phyloP scores from a whole-genome alignment of 164 flowering plant genomes.

The Dillenia suffruticosa region DNA sequence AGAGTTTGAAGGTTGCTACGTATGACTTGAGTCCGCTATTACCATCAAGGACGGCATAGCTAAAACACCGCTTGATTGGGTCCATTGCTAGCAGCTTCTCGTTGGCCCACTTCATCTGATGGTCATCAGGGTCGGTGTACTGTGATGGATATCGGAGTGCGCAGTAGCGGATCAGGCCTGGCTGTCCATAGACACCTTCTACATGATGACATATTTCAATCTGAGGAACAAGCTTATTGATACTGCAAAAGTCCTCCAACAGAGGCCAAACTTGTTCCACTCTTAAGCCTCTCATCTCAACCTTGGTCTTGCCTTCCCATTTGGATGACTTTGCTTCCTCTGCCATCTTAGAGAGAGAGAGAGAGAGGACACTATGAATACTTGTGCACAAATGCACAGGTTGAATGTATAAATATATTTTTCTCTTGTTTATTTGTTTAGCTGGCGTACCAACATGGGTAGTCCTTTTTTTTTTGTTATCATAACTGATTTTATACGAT shows the following conservation, averaged over 20 bases:
- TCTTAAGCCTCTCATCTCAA: slow-evolving; percentile 5
- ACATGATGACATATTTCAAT: slow-evolving; percentile 4
- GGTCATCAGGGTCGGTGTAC: background rate
- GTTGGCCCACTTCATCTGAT: slow-evolving; percentile 6
- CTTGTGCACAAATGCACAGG: too few relatives aligned
- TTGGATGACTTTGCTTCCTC: background rate
- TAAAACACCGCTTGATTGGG: background rate
- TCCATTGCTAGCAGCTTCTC: slow-evolving; percentile 10
- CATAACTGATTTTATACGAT: too few relatives aligned
- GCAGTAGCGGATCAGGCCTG: slow-evolving; percentile 12
- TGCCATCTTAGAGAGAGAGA: too few relatives aligned
- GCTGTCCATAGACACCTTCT: slow-evolving; percentile 9
- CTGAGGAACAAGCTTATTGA: slow-evolving; percentile 10
- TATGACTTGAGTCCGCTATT: background rate
- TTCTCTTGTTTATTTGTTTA: too few relatives aligned
- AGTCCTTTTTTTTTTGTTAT: too few relatives aligned
- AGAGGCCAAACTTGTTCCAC: slow-evolving; percentile 18
- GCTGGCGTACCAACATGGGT: too few relatives aligned
- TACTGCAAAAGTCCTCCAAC: slow-evolving; percentile 12
- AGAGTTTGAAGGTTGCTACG: background rate
- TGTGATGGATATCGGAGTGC: background rate
- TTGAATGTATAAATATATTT: too few relatives aligned
- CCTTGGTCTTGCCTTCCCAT: slow-evolving; percentile 17
- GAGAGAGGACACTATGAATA: too few relatives aligned
- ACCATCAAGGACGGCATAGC: background rate